Base-by-base conservation (phyloP, 208 protist genomes). In the Endotrypanum monterogeii region DNA sequence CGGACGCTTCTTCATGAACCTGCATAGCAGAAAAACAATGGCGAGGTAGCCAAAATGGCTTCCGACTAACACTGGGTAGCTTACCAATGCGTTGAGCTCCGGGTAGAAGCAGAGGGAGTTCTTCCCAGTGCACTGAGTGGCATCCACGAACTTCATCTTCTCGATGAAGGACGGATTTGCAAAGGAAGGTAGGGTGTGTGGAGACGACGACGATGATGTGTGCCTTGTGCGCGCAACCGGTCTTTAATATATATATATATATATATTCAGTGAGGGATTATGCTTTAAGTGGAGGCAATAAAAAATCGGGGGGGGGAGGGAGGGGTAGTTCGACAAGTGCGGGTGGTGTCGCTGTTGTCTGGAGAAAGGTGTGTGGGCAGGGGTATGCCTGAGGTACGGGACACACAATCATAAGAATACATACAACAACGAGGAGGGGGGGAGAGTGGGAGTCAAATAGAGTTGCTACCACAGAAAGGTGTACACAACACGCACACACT, bases 81-180 rank as follows among this genome's bases (percentile, higher is more conserved):
- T 85, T 18, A 96, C 89, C 66, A 94, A 83, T 9, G 32, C 44
- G 63, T 91, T 89, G 66, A 88, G 82, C 57, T 83, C 44, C 16
- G 84, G 78, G 63, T 87, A 81, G 82, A 96, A 96, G 80, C 89
- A 92, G 62, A 95, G 81, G 37, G 85, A 89, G n/a, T 81, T 79
- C 32, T 74, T 74, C 44, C 78, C 85, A 39, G 78, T 62, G 83
- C 88, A 93, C 51, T 56, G 61, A 11, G 11, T 11, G 12, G 68
- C 74, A 5, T 78, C 54, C 14, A 63, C 44, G 30, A 56, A 66
- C 60, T 76, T 20, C 71, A 74, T 76, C 41, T 12, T 4, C 20
- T 60, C 56, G 57, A 63, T 39, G 9, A 18, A 44, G 9, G 3
- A 63, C 32, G 14, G 57, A 12, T 63, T 44, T 44, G 14, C 35